phyloP scores from a whole-genome alignment of 164 flowering plant genomes.

The Chimonanthus salicifolius region DNA sequence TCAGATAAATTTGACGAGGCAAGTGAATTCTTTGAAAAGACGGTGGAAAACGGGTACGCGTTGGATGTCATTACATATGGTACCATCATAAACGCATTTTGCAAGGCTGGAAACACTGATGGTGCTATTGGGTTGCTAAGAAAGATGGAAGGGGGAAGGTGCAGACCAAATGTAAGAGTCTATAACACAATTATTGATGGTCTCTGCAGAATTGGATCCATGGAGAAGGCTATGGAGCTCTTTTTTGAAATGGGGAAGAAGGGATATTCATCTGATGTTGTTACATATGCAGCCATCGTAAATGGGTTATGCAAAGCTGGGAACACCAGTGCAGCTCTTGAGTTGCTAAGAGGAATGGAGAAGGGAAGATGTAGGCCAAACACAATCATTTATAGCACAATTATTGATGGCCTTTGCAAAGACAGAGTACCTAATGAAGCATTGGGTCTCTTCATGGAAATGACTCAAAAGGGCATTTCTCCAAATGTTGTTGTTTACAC shows the following conservation, averaged over 20 bases:
- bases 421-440: conserved; percentile 33
- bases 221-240: conserved; percentile 31
- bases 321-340: conserved; percentile 29
- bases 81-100: conserved; percentile 13
- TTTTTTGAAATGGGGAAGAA: conserved; percentile 26
- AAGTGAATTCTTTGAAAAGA: neutral
- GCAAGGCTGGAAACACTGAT: conserved; percentile 9
- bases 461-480: conserved; percentile 11
- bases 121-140: conserved; percentile 33
- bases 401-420: conserved; percentile 52
- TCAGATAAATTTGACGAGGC: conserved; percentile 4
- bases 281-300: conserved; percentile 36
- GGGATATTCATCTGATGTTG: conserved; percentile 28
- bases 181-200: conserved; percentile 45
- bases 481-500: conserved; percentile 22
- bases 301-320: conserved; percentile 36
- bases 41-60: conserved; percentile 4
- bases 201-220: conserved; percentile 23
- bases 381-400: conserved; percentile 24
- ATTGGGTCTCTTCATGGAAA: conserved; percentile 23
- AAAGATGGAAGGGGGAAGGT: conserved; percentile 27
- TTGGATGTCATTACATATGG: conserved; percentile 4
- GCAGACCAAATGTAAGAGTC: conserved; percentile 20
- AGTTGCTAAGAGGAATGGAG: conserved; percentile 36
- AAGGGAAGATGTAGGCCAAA: conserved; percentile 15